Conservation (phyloP, 106 monocot genomes). For the Dioscorea dumetorum region DNA sequence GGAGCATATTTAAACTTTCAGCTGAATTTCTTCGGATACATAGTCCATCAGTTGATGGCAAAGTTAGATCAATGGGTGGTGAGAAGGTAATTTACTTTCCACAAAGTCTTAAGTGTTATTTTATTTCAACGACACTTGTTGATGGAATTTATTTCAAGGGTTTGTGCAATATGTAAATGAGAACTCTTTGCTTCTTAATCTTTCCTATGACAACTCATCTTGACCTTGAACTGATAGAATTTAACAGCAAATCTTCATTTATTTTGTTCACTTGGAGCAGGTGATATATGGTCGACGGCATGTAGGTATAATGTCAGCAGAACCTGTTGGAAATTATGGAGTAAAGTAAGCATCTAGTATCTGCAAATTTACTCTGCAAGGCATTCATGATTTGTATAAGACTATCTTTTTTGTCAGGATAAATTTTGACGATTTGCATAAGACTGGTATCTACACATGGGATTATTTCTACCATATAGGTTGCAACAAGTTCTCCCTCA, state of each 20-base stretch:
- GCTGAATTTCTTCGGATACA: slow-evolving; percentile 83
- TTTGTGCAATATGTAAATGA: no score
- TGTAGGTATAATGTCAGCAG: slow-evolving; percentile 90
- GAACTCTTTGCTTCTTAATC: no score
- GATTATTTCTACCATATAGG: slow-evolving; percentile 85
- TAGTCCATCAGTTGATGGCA: slow-evolving; percentile 92
- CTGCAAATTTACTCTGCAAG: neutral
- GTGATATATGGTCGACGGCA: slow-evolving; percentile 82
- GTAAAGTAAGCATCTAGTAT: slow-evolving; percentile 29
- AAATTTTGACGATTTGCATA: slow-evolving; percentile 86
- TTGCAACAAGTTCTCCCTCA: slow-evolving; percentile 68
- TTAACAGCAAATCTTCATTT: no score
- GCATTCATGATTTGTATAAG: neutral
- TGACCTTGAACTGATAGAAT: no score
- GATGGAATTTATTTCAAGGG: no score
- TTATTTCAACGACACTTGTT: no score
- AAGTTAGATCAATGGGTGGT: slow-evolving; percentile 70
- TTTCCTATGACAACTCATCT: no score
- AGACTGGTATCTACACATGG: slow-evolving; percentile 98
- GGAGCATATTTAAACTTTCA: slow-evolving; percentile 51
- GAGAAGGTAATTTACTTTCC: slow-evolving; percentile 60
- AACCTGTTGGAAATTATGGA: slow-evolving; percentile 86
- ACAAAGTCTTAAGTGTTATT: no score
- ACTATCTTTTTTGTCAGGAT: slow-evolving; percentile 33
- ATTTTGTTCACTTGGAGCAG: slow-evolving; percentile 23